These are phyloP conservation scores for Panellus pusillus DNA, from an alignment of 768 basidiomycete genomes.

Conservation along the genomic window DNA sequence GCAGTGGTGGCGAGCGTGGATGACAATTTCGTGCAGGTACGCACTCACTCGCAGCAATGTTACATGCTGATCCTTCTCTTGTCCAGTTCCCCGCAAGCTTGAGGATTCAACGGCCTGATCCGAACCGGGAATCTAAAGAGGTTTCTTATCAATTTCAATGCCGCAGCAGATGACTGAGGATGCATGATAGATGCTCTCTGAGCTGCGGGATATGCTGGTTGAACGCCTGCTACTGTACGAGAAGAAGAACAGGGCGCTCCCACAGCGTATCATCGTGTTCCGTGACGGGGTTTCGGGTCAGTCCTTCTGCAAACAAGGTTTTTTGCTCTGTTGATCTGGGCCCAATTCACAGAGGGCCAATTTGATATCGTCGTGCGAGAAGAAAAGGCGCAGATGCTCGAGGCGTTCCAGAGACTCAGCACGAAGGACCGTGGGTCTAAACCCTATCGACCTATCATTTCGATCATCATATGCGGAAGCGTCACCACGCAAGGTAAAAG, in stretches of 20 bases:
- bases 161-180: neutral
- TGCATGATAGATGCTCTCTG: slow-evolving; percentile 64
- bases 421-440: slow-evolving; percentile 38
- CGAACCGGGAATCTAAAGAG: slow-evolving; percentile 28
- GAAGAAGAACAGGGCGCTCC: slow-evolving; percentile 55
- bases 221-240: slow-evolving; percentile 65
- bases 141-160: slow-evolving; percentile 18
- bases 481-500: slow-evolving; percentile 59
- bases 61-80: neutral
- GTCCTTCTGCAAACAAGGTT: slow-evolving; percentile 17
- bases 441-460: slow-evolving; percentile 59
- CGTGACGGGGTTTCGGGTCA: slow-evolving; percentile 83
- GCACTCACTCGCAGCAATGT: too few relatives aligned
- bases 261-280: slow-evolving; percentile 69
- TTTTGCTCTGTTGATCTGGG: neutral
- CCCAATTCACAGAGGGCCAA: slow-evolving; percentile 55
- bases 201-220: slow-evolving; percentile 64
- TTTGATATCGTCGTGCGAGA: slow-evolving; percentile 58
- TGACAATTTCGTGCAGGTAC: slow-evolving; percentile 52
- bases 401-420: slow-evolving; percentile 56
- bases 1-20: slow-evolving; percentile 82
- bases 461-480: slow-evolving; percentile 81
- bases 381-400: slow-evolving; percentile 62
- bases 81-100: slow-evolving; percentile 71
- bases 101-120: slow-evolving; percentile 51